Evolutionary conservation across 1,284 basidiomycete species (phyloP).

Genomic region (Trichosporon sp.): DNA sequence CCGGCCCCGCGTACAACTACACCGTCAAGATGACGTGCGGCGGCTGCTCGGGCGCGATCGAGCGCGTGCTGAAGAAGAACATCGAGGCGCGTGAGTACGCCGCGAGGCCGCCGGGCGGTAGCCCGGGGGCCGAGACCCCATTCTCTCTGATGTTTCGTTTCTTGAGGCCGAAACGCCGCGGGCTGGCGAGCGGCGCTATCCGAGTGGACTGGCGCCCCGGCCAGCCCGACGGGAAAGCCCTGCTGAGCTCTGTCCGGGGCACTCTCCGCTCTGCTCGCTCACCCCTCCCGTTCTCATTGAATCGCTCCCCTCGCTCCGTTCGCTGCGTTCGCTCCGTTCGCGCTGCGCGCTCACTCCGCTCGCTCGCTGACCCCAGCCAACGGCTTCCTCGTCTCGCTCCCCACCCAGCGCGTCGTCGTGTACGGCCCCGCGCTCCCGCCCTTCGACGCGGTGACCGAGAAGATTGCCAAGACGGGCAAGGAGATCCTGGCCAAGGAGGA

Average conservation of each 20-base stretch:
- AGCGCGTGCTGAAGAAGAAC: constrained; percentile 47
- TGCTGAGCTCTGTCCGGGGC: too few species aligned
- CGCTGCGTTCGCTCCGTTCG: not conserved
- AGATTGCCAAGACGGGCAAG: constrained; percentile 50
- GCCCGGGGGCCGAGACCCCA: not conserved
- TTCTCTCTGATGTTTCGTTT: not conserved
- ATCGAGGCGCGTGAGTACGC: constrained; percentile 40
- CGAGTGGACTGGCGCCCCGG: too few species aligned
- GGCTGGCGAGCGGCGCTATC: too few species aligned
- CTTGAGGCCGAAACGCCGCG: not conserved
- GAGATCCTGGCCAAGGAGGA: constrained; percentile 34
- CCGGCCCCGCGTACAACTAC: constrained; percentile 44
- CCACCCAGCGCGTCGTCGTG: constrained; percentile 42
- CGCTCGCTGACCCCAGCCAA: constrained; percentile 30
- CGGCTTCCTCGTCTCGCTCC: constrained; percentile 42
- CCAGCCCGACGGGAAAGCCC: too few species aligned
- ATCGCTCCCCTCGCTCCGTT: not conserved
- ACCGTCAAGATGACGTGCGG: constrained; percentile 49
- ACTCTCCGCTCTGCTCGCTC: not conserved
- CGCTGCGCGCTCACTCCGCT: not conserved
- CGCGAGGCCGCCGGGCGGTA: not conserved
- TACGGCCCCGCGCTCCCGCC: constrained; percentile 45
- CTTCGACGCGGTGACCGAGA: constrained; percentile 42
- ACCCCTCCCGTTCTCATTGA: not conserved
- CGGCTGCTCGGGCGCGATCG: constrained; percentile 49